Conservation (phyloP, 768 basidiomycete species). For the Cystofilobasidium capitatum region DNA sequence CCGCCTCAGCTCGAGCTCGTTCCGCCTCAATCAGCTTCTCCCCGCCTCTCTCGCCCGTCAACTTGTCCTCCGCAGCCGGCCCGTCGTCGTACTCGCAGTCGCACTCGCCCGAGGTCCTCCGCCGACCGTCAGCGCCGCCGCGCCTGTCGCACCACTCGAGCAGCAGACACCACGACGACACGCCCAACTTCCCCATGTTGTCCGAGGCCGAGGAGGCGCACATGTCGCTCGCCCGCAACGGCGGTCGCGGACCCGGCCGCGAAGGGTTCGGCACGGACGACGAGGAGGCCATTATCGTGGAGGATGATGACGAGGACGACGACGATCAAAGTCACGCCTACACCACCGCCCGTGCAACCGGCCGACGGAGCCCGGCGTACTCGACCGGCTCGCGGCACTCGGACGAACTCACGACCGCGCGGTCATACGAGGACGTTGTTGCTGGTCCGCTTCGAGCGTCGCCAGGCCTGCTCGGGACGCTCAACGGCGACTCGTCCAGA, state of each 20-base stretch:
- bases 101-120: constrained; percentile 5
- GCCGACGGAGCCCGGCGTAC: neutral
- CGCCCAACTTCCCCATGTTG: constrained; percentile 43
- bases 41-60: constrained; percentile 8
- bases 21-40: constrained; percentile 27
- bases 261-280: constrained; percentile 32
- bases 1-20: constrained; percentile 45
- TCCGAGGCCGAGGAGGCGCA: constrained; percentile 47
- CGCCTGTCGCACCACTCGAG: constrained; percentile 32
- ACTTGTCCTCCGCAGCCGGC: constrained; percentile 11
- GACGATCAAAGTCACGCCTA: constrained; percentile 38
- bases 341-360: constrained; percentile 10
- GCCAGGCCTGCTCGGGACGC: neutral
- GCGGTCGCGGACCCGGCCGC: constrained; percentile 2
- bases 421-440: neutral
- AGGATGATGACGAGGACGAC: constrained; percentile 42
- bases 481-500: constrained; percentile 26
- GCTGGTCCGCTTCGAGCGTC: neutral
- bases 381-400: neutral
- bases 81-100: no score
- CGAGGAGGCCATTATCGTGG: constrained; percentile 37
- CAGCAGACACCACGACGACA: constrained; percentile 37
- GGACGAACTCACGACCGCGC: neutral
- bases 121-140: constrained; percentile 4
- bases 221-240: constrained; percentile 26